Conservation (phyloP, 1,284 basidiomycete genomes). For the Tilletiaria anomala region DNA sequence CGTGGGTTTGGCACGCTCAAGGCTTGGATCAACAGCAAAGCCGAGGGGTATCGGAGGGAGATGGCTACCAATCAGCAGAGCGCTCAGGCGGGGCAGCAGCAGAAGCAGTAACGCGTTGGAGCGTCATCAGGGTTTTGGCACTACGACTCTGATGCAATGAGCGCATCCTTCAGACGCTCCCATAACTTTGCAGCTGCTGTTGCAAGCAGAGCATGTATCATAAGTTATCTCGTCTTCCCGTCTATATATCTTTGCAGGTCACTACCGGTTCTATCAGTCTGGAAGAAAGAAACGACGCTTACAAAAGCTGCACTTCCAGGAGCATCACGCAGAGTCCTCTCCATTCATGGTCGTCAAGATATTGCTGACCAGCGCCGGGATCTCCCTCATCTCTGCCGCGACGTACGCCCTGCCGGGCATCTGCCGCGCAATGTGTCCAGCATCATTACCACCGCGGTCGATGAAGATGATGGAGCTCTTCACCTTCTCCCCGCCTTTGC, state of each 20-base stretch:
- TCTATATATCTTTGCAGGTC: neutral
- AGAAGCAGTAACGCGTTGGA: no score
- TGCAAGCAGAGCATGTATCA: neutral
- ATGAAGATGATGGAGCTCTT: constrained; percentile 35
- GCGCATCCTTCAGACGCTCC: neutral
- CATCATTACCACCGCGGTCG: constrained; percentile 26
- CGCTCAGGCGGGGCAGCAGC: no score
- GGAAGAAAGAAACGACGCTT: neutral
- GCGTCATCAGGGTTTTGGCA: neutral
- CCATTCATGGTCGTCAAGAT: constrained; percentile 2
- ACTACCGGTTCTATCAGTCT: neutral
- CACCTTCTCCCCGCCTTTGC: constrained; percentile 19
- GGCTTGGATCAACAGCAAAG: neutral
- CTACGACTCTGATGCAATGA: neutral
- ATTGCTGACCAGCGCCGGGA: constrained; percentile 1
- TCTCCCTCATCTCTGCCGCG: constrained; percentile 11
- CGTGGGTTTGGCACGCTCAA: neutral
- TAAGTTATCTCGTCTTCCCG: no score
- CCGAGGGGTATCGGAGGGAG: neutral
- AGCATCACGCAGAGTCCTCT: neutral
- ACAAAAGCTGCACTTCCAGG: neutral
- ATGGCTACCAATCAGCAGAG: no score
- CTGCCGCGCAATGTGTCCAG: constrained; percentile 13
- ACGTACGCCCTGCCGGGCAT: constrained; percentile 30
- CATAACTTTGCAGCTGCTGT: neutral